A percentile compares a stretch with the other conserved stretches of the same genome.
Conservation (phyloP, 1,284 basidiomycete genomes). For the Cryptococcus jaspeensis region DNA sequence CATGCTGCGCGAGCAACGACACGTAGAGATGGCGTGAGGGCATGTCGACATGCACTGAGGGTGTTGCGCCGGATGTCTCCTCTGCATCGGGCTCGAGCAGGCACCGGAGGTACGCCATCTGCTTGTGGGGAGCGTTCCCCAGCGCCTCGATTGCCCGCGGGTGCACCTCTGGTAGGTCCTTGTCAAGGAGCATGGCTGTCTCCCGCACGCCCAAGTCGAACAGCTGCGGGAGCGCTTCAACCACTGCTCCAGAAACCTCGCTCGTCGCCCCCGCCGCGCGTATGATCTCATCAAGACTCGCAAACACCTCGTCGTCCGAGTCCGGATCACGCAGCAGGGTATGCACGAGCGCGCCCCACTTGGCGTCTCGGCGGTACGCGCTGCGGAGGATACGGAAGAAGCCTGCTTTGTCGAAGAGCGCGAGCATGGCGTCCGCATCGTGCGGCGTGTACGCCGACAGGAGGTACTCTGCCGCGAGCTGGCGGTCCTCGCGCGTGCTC, state of each 20-base stretch:
- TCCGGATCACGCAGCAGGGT: conserved; percentile 76
- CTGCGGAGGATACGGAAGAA: conserved; percentile 87
- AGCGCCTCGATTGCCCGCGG: conserved; percentile 20
- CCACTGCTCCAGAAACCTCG: conserved; percentile 59
- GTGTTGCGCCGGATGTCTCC: conserved; percentile 22
- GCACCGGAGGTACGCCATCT: conserved; percentile 74
- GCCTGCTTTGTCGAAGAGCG: conserved; percentile 73
- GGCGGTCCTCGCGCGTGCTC: conserved; percentile 83
- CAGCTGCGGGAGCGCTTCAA: conserved; percentile 63
- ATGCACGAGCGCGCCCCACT: conserved; percentile 71
- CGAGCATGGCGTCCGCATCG: conserved; percentile 66
- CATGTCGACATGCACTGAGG: conserved; percentile 55
- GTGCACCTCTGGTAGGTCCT: conserved; percentile 48
- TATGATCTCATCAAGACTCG: conserved; percentile 61
- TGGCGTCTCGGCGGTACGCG: conserved; percentile 70
- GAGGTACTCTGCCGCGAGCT: conserved; percentile 93
- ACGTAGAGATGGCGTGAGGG: conserved; percentile 64
- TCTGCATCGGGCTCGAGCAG: conserved; percentile 65
- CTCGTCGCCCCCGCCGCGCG: conserved; percentile 47
- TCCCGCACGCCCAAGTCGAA: conserved; percentile 62
- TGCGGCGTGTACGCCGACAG: conserved; percentile 86
- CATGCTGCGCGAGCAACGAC: conserved; percentile 67
- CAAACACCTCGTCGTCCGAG: conserved; percentile 64
- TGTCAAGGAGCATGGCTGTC: conserved; percentile 74
- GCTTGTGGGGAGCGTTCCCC: conserved; percentile 55